phyloP scores from a whole-genome alignment of 2,329 filamentous ascomycete genomes.

The Neonectria faginata region DNA sequence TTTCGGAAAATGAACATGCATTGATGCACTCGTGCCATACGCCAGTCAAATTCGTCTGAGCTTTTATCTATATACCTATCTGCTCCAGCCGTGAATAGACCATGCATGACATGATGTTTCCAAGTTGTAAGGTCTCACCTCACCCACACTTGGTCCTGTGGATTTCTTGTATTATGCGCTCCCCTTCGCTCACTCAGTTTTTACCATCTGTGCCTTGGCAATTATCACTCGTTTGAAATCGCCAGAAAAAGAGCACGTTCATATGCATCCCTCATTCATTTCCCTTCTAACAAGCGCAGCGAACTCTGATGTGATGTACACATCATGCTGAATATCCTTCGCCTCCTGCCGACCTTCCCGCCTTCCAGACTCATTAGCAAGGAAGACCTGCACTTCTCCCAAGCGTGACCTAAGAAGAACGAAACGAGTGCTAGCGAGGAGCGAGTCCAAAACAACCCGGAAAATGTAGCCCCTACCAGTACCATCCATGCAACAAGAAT shows the following conservation, averaged over 20 bases:
- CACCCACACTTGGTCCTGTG: neutral
- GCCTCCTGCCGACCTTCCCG: slow-evolving; percentile 22
- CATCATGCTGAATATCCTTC: slow-evolving; percentile 29
- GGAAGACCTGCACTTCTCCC: slow-evolving; percentile 52
- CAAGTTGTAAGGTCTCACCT: neutral
- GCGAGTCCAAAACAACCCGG: slow-evolving; percentile 28
- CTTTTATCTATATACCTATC: neutral
- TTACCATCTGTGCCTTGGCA: neutral
- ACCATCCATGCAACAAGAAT: slow-evolving; percentile 29
- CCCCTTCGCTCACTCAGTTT: neutral
- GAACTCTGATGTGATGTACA: slow-evolving; percentile 39
- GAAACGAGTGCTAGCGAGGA: slow-evolving; percentile 1
- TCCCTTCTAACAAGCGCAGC: slow-evolving; percentile 26
- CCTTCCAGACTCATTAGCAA: slow-evolving; percentile 27
- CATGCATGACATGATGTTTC: neutral
- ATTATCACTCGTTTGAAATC: neutral
- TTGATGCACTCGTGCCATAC: slow-evolving; percentile 46
- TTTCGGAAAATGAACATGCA: slow-evolving; percentile 51
- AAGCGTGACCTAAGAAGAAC: slow-evolving; percentile 20
- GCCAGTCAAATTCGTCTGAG: slow-evolving; percentile 26
- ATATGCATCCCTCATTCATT: slow-evolving; percentile 18
- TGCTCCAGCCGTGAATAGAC: slow-evolving; percentile 14
- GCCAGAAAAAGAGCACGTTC: neutral
- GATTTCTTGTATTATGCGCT: neutral
- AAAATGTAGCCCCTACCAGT: slow-evolving; percentile 22